Percentiles rank a stretch among this genome's conserved stretches.
phyloP scores from a whole-genome alignment of 768 basidiomycete genomes.

The Serendipita sp. region DNA sequence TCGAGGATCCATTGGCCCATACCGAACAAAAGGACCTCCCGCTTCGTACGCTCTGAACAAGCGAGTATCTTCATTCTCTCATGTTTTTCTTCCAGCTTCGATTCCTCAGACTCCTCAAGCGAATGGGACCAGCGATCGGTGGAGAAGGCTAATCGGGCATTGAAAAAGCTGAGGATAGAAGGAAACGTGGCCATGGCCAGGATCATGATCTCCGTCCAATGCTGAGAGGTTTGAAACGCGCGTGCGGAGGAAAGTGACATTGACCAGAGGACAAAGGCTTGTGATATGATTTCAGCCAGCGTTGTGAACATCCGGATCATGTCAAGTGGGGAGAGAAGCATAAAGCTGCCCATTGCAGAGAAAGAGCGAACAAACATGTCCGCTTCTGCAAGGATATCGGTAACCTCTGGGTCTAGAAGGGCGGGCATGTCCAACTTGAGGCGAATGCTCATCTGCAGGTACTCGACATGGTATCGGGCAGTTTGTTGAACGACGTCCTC shows the following conservation, averaged over 20 bases:
- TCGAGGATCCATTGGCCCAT: slow-evolving; percentile 72
- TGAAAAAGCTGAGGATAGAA: slow-evolving; percentile 8
- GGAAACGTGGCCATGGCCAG: slow-evolving; percentile 11
- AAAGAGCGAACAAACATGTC: slow-evolving; percentile 75
- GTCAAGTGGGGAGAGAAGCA: slow-evolving; percentile 65
- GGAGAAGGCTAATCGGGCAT: background rate
- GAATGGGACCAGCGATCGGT: background rate
- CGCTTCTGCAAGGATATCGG: slow-evolving; percentile 72
- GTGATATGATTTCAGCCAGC: slow-evolving; percentile 53
- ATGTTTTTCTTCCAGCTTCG: slow-evolving; percentile 40
- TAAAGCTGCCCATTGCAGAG: slow-evolving; percentile 54
- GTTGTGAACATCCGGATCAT: slow-evolving; percentile 59
- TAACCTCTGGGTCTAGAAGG: slow-evolving; percentile 51
- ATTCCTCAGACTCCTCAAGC: slow-evolving; percentile 1
- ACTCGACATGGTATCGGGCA: slow-evolving; percentile 58
- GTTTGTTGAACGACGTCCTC: slow-evolving; percentile 60
- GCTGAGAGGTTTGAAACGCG: background rate
- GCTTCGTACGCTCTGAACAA: slow-evolving; percentile 58
- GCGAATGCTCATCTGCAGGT: slow-evolving; percentile 62
- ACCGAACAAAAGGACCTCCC: slow-evolving; percentile 69
- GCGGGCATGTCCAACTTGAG: slow-evolving; percentile 66
- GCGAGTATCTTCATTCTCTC: slow-evolving; percentile 63
- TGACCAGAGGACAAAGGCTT: slow-evolving; percentile 50
- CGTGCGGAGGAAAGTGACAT: slow-evolving; percentile 18
- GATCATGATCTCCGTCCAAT: slow-evolving; percentile 11